Conservation (phyloP, 1,284 basidiomycete species). For the Cutaneotrichosporon mucoides region DNA sequence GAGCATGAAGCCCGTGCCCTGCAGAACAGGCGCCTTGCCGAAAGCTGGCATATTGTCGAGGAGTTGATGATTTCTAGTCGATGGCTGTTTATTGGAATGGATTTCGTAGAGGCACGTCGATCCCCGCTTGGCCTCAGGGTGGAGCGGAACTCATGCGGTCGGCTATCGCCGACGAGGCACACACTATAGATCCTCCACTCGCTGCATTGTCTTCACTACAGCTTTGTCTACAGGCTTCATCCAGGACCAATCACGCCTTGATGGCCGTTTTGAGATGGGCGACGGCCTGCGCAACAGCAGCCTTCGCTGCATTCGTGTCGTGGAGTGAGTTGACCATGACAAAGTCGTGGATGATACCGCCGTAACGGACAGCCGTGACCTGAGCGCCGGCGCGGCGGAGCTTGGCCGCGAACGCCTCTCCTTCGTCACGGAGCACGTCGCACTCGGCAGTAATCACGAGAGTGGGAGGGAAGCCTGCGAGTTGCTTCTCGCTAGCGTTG, state of each 20-base stretch:
- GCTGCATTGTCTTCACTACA: no score
- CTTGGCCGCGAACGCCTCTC: constrained; percentile 17
- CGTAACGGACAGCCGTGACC: constrained; percentile 12
- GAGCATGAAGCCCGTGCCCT: background rate
- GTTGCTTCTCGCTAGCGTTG: constrained; percentile 3
- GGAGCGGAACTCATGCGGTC: no score
- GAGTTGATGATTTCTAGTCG: no score
- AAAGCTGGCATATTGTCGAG: no score
- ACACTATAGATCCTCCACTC: no score
- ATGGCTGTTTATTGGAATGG: background rate
- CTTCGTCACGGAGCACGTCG: constrained; percentile 19
- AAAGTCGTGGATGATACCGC: constrained; percentile 20
- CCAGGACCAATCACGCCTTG: no score
- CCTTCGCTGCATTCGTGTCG: constrained; percentile 11
- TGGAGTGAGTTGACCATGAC: constrained; percentile 17
- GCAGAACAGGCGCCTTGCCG: background rate
- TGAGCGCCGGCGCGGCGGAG: constrained; percentile 9
- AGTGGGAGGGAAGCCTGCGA: constrained; percentile 14
- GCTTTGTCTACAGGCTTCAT: no score
- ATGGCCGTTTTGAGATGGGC: background rate
- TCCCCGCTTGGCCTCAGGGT: no score
- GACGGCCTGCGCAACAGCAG: constrained; percentile 4
- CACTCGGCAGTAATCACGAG: constrained; percentile 16
- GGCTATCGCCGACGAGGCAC: no score
- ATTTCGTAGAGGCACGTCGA: background rate